phyloP scores from a whole-genome alignment of 2,329 filamentous ascomycete species.

The Cladosporium halotolerans region DNA sequence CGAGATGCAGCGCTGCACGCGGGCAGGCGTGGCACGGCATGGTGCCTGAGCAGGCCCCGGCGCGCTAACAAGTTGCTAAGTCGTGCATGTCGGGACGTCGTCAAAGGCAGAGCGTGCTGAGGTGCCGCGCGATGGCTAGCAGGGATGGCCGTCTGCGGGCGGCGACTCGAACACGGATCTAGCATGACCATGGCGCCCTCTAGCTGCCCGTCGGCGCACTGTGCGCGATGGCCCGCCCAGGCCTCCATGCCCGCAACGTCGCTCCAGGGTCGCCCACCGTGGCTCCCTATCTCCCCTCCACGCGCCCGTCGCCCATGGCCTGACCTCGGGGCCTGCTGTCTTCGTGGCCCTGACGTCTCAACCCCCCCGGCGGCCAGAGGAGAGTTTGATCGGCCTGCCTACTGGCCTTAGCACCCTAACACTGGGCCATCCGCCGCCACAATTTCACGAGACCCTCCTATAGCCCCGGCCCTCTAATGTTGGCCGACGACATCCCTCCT shows the following conservation, averaged over 20 bases:
- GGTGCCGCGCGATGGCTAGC: not conserved
- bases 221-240: conserved; percentile 7
- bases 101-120: not conserved
- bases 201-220: not conserved
- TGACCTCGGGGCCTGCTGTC: conserved; percentile 8
- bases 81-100: not conserved
- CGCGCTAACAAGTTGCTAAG: not conserved
- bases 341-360: conserved; percentile 7
- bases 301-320: conserved; percentile 5
- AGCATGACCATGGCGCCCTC: conserved; percentile 5
- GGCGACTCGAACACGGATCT: conserved; percentile 5
- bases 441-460: conserved; percentile 12
- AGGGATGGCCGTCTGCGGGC: conserved; percentile 2
- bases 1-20: not conserved
- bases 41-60: conserved; percentile 3
- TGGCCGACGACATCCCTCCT: conserved; percentile 11
- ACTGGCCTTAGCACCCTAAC: conserved; percentile 10
- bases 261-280: not conserved
- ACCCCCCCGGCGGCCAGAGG: not conserved
- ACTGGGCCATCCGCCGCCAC: conserved; percentile 6
- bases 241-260: conserved; percentile 10
- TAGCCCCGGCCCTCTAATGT: conserved; percentile 10
- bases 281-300: not conserved
- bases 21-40: not conserved
- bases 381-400: conserved; percentile 8